These are phyloP conservation scores for Albugo laibachii DNA, from an alignment of 352 stramenopile species.

Conservation along the genomic window DNA sequence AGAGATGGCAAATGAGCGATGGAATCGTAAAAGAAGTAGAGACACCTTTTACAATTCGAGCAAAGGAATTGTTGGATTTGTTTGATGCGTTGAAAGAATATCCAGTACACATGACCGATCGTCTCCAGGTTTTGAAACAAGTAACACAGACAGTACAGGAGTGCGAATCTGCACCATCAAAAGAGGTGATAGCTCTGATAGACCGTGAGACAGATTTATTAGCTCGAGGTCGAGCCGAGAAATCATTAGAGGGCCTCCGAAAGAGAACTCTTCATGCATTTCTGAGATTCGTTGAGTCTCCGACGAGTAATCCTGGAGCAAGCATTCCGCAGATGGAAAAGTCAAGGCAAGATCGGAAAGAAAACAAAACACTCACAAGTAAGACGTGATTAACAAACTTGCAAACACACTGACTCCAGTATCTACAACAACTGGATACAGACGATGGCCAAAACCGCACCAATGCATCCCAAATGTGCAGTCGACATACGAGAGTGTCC, in stretches of 20 bases:
- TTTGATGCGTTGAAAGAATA: constrained; percentile 53
- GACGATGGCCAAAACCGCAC: no score
- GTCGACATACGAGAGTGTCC: no score
- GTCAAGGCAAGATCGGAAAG: background rate
- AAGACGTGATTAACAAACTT: background rate
- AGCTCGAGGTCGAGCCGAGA: constrained; percentile 56
- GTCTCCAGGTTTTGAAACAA: constrained; percentile 80
- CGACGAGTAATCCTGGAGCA: constrained; percentile 86
- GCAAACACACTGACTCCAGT: no score
- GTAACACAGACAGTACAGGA: constrained; percentile 87
- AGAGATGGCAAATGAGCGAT: constrained; percentile 86
- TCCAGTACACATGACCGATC: constrained; percentile 18
- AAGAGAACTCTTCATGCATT: constrained; percentile 78
- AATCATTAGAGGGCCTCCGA: constrained; percentile 67
- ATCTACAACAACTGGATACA: no score
- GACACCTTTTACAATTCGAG: constrained; percentile 75
- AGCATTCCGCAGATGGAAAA: constrained; percentile 21
- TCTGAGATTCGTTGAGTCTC: constrained; percentile 84
- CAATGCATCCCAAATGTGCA: no score
- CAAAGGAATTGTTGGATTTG: constrained; percentile 77
- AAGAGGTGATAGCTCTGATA: constrained; percentile 82
- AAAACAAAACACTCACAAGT: background rate
- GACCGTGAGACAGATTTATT: constrained; percentile 87
- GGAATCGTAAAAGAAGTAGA: constrained; percentile 76
- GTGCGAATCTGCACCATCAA: constrained; percentile 78